Evolutionary conservation across 768 basidiomycete genomes (phyloP).

Genomic region (Mycena indigotica): DNA sequence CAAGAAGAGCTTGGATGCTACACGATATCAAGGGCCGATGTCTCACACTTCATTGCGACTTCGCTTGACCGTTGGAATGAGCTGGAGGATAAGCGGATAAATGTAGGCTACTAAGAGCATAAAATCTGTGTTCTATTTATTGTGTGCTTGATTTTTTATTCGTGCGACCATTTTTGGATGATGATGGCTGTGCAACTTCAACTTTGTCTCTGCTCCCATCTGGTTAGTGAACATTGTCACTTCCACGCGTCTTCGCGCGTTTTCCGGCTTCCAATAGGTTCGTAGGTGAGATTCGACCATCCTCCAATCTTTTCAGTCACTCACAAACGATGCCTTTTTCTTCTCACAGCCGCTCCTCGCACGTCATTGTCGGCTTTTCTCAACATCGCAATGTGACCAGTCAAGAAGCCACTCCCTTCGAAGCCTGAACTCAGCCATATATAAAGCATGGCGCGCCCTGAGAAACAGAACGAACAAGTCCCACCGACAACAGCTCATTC

Average conservation of each 20-base stretch:
- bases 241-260: neutral
- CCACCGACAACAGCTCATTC: constrained; percentile 4
- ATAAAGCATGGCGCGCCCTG: constrained; percentile 19
- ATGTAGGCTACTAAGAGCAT: neutral
- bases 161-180: too few species aligned
- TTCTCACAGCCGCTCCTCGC: constrained; percentile 13
- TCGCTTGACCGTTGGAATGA: constrained; percentile 40
- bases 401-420: neutral
- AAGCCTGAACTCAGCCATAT: neutral
- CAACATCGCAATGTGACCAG: constrained; percentile 19
- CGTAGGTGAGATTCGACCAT: neutral
- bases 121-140: neutral
- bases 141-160: neutral
- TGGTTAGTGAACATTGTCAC: neutral
- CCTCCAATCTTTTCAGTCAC: neutral
- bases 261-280: neutral
- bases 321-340: neutral
- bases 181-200: too few species aligned
- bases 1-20: constrained; percentile 37
- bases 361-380: constrained; percentile 21
- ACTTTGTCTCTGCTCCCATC: too few species aligned
- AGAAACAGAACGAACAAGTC: neutral
- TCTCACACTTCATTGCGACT: constrained; percentile 50
- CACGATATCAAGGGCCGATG: constrained; percentile 48
- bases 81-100: constrained; percentile 39